These are phyloP conservation scores for Xylaria sp. DNA, from an alignment of 2,329 filamentous ascomycete species.

Conservation along the genomic window DNA sequence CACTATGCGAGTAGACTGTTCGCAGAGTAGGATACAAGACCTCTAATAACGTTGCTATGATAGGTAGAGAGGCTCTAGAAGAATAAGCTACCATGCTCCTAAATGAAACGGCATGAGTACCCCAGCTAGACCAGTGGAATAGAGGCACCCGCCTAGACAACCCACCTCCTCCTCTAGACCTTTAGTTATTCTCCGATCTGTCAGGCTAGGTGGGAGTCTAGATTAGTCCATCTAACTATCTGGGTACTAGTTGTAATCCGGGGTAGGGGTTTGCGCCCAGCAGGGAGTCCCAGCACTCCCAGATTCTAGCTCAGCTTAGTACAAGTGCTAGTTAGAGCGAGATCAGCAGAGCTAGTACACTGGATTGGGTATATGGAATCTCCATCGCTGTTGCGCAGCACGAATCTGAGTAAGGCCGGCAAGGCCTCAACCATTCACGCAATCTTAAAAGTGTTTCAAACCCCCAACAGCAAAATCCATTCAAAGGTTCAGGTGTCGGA, in stretches of 20 bases:
- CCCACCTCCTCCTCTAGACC: not conserved
- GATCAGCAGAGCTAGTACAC: not conserved
- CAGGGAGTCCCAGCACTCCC: not conserved
- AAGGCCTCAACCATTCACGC: not conserved
- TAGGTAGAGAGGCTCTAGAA: not conserved
- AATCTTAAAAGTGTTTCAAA: slow-evolving; percentile 1
- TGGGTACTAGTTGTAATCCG: not conserved
- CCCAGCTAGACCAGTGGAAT: not conserved
- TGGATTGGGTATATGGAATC: not conserved
- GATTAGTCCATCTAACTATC: not conserved
- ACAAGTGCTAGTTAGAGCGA: not conserved
- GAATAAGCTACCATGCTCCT: not conserved
- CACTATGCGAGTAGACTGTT: not conserved
- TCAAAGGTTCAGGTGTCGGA: not conserved
- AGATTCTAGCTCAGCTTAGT: not conserved
- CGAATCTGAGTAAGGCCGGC: not conserved
- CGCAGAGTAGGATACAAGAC: not conserved
- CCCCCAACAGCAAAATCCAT: not conserved
- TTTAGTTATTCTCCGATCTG: not conserved
- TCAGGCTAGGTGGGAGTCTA: not conserved
- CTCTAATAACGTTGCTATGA: not conserved
- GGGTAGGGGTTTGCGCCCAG: not conserved
- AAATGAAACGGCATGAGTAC: not conserved
- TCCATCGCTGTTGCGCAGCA: not conserved
- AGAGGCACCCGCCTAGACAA: not conserved